Conservation (phyloP, 768 basidiomycete genomes). For the Hygrocybe punicea region DNA sequence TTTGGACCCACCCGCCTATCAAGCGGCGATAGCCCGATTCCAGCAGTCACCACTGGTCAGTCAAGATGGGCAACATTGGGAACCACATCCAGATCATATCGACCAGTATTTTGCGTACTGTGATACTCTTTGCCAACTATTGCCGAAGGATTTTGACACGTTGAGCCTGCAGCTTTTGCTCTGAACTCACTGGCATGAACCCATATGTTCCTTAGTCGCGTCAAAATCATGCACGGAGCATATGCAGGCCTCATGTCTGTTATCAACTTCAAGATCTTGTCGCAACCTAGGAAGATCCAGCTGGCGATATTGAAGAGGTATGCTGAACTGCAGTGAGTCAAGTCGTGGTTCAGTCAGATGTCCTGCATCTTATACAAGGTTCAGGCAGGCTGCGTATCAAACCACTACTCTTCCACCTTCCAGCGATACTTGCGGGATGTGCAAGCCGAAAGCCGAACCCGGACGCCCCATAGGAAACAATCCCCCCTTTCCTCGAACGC, state of each 20-base stretch:
- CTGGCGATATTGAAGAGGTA: neutral
- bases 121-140: slow-evolving; percentile 1
- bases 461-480: slow-evolving; percentile 7
- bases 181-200: neutral
- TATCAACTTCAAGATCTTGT: neutral
- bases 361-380: neutral
- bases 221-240: slow-evolving; percentile 2
- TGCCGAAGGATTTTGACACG: neutral
- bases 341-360: neutral
- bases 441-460: too few relatives aligned
- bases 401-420: too few relatives aligned
- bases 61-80: slow-evolving; percentile 5
- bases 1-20: slow-evolving; percentile 6
- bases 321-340: neutral
- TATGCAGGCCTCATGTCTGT: slow-evolving; percentile 1
- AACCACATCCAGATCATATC: slow-evolving; percentile 4
- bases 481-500: slow-evolving; percentile 1
- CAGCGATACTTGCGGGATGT: too few relatives aligned
- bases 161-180: too few relatives aligned
- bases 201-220: neutral
- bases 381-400: too few relatives aligned
- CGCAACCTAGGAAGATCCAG: neutral
- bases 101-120: slow-evolving; percentile 8
- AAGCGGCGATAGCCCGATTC: slow-evolving; percentile 10
- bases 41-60: slow-evolving; percentile 9